A percentile compares a stretch with the other conserved stretches of the same genome.
phyloP scores from a whole-genome alignment of 129 eudicot genomes.

The Silybum marianum region DNA sequence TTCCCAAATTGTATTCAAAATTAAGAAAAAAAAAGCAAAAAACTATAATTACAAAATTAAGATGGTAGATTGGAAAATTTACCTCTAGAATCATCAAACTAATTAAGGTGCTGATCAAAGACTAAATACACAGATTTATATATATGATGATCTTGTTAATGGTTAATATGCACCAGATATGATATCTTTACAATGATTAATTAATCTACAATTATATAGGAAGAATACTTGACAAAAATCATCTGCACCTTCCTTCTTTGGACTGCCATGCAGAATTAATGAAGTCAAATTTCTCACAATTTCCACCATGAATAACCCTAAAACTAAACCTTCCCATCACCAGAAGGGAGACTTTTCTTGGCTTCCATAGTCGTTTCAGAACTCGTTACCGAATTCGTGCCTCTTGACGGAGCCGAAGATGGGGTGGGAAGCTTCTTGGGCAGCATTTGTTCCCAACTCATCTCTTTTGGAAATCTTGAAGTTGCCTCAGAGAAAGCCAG shows the following conservation, averaged over 20 bases:
- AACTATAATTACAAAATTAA: conserved; percentile 32
- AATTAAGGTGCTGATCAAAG: conserved; percentile 19
- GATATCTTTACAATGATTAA: conserved; percentile 30
- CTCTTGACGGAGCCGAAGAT: conserved; percentile 81
- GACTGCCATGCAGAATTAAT: conserved; percentile 17
- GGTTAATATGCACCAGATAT: conserved; percentile 30
- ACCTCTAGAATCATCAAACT: conserved; percentile 28
- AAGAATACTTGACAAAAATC: conserved; percentile 23
- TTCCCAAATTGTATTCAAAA: neutral
- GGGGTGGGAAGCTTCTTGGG: conserved; percentile 83
- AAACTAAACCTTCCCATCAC: conserved; percentile 68
- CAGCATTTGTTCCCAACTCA: conserved; percentile 76
- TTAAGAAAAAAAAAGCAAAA: neutral
- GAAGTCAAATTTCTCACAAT: conserved; percentile 21
- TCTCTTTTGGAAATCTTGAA: conserved; percentile 54
- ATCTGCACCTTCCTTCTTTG: conserved; percentile 37
- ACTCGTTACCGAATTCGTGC: conserved; percentile 58
- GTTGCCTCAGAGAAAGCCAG: conserved; percentile 63
- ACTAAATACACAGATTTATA: conserved; percentile 29
- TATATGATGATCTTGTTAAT: conserved; percentile 30
- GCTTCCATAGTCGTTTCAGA: conserved; percentile 34
- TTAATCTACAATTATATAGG: conserved; percentile 27
- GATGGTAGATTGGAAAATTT: conserved; percentile 16
- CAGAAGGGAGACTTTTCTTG: conserved; percentile 37
- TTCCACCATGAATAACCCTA: conserved; percentile 1